Conservation (phyloP, 1,139 yeast species). For the Yamadazyma atlantica region DNA sequence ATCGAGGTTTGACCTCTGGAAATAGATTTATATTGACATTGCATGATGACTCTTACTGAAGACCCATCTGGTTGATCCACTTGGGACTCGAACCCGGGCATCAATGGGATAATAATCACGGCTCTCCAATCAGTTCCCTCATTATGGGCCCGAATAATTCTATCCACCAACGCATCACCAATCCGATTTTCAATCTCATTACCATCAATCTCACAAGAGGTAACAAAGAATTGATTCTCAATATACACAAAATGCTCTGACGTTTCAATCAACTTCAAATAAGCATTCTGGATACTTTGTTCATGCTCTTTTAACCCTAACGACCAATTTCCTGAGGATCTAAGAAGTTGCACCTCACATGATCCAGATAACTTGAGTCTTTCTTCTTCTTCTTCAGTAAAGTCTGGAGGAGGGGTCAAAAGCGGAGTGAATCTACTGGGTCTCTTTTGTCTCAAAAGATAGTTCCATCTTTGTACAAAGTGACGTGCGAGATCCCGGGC, state of each 20-base stretch:
- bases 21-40: slow-evolving; percentile 91
- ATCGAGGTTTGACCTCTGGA: slow-evolving; percentile 91
- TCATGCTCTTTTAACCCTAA: slow-evolving; percentile 83
- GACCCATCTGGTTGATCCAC: slow-evolving; percentile 95
- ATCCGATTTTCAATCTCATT: slow-evolving; percentile 82
- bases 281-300: slow-evolving; percentile 90
- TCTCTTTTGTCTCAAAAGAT: slow-evolving; percentile 83
- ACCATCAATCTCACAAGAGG: slow-evolving; percentile 86
- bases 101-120: slow-evolving; percentile 83
- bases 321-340: slow-evolving; percentile 94
- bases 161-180: slow-evolving; percentile 94
- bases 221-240: slow-evolving; percentile 91
- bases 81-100: slow-evolving; percentile 97
- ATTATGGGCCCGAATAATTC: slow-evolving; percentile 84
- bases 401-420: slow-evolving; percentile 88
- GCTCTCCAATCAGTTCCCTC: slow-evolving; percentile 87
- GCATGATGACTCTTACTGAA: slow-evolving; percentile 92
- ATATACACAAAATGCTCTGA: slow-evolving; percentile 92
- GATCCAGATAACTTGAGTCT: slow-evolving; percentile 72
- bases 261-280: slow-evolving; percentile 83
- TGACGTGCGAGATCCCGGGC: slow-evolving; percentile 93
- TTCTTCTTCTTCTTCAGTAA: slow-evolving; percentile 67
- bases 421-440: slow-evolving; percentile 94
- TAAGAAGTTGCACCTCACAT: slow-evolving; percentile 84
- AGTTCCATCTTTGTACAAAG: slow-evolving; percentile 98